phyloP scores from a whole-genome alignment of 2,329 filamentous ascomycete genomes.

The Ophiostoma triangulosporum region DNA sequence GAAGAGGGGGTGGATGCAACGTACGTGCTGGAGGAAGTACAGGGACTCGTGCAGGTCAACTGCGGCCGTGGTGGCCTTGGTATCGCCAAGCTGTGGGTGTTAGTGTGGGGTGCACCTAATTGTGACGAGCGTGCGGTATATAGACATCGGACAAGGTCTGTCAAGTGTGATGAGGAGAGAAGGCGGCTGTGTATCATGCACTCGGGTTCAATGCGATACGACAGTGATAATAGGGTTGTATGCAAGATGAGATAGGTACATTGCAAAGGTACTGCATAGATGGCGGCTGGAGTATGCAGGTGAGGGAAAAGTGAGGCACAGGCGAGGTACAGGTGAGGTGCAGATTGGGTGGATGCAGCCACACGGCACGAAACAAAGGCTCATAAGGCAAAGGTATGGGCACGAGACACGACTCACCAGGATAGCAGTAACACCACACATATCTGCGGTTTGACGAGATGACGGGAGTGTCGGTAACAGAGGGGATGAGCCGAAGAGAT shows the following conservation, averaged over 20 bases:
- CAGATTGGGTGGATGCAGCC: not conserved
- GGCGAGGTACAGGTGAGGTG: not conserved
- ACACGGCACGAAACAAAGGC: not conserved
- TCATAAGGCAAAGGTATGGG: not conserved
- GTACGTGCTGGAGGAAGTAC: constrained; percentile 49
- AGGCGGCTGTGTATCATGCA: not conserved
- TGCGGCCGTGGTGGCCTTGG: constrained; percentile 34
- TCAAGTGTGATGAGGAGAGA: not conserved
- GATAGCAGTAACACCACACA: constrained; percentile 12
- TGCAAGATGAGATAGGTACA: not conserved
- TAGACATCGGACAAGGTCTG: too few species aligned
- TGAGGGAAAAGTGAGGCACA: not conserved
- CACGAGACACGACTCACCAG: constrained; percentile 4
- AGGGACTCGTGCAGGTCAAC: constrained; percentile 57
- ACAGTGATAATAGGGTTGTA: not conserved
- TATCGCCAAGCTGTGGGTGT: constrained; percentile 33
- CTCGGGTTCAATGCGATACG: not conserved
- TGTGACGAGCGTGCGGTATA: too few species aligned
- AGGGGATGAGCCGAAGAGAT: not conserved
- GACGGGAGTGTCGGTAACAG: not conserved
- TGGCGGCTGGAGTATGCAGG: not conserved
- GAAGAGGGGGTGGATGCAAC: not conserved
- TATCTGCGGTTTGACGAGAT: not conserved
- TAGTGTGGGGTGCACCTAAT: too few species aligned
- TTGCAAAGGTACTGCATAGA: not conserved